phyloP scores from a whole-genome alignment of 805 yeast genomes.

The Pichia deserticola region DNA sequence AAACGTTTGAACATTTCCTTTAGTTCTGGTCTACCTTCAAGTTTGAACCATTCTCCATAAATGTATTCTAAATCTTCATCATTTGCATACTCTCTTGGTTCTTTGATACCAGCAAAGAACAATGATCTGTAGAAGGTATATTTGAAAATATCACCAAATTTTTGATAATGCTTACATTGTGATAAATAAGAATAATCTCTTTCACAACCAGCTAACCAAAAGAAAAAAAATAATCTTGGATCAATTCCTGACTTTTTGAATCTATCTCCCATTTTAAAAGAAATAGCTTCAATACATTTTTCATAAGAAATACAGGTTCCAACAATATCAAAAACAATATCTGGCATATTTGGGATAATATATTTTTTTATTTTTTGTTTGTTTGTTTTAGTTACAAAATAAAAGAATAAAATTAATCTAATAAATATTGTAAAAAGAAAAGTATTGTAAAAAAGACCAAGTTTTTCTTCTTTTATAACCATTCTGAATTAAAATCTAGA shows the following conservation, averaged over 20 bases:
- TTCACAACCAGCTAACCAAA: constrained; percentile 43
- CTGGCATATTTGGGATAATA: constrained; percentile 18
- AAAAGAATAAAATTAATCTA: no score
- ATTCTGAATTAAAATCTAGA: no score
- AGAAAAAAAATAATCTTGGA: constrained; percentile 13
- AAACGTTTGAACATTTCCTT: constrained; percentile 23
- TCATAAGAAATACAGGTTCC: constrained; percentile 26
- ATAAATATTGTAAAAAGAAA: no score
- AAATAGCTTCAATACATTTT: constrained; percentile 19
- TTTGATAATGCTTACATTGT: constrained; percentile 21
- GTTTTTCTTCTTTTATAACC: no score
- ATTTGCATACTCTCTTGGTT: constrained; percentile 22
- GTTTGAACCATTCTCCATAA: constrained; percentile 19
- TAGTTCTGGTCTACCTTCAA: constrained; percentile 24
- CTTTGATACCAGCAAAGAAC: constrained; percentile 22
- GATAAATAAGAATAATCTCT: constrained; percentile 53
- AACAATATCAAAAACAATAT: constrained; percentile 24
- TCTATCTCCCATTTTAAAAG: constrained; percentile 18
- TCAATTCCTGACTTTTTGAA: constrained; percentile 18
- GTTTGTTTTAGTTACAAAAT: no score
- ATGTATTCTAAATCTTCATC: constrained; percentile 24
- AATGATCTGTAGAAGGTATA: constrained; percentile 23
- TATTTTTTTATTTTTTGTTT: no score
- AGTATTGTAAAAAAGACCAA: no score
- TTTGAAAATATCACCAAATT: constrained; percentile 20